A percentile compares a stretch with the other conserved stretches of the same genome.
Evolutionary conservation across 306 rosid genomes (phyloP).

Genomic region (Quercus alba): DNA sequence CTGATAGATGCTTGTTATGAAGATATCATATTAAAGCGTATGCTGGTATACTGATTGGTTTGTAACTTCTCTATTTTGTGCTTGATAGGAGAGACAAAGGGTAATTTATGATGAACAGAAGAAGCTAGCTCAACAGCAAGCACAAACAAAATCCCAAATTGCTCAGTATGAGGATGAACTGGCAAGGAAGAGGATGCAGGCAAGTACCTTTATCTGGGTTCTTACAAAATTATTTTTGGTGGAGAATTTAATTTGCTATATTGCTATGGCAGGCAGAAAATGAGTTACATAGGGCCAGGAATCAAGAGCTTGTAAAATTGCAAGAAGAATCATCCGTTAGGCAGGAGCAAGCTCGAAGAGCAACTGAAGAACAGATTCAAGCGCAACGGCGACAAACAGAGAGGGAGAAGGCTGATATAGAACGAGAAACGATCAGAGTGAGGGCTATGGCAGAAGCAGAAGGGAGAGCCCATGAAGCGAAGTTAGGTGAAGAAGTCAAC

Average conservation of each 20-base stretch:
- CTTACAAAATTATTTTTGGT: not conserved
- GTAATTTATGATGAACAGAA: slow-evolving; percentile 90
- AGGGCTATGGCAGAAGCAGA: slow-evolving; percentile 95
- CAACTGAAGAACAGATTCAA: slow-evolving; percentile 94
- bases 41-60: not conserved
- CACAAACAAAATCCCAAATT: slow-evolving; percentile 88
- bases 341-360: slow-evolving; percentile 89
- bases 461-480: slow-evolving; percentile 89
- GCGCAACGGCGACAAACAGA: slow-evolving; percentile 87
- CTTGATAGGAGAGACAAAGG: slow-evolving; percentile 81
- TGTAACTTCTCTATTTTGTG: not conserved
- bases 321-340: slow-evolving; percentile 95
- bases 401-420: slow-evolving; percentile 92
- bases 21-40: not conserved
- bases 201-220: slow-evolving; percentile 6
- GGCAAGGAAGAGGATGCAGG: slow-evolving; percentile 96
- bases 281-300: slow-evolving; percentile 80
- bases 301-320: slow-evolving; percentile 86
- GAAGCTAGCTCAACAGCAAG: slow-evolving; percentile 90
- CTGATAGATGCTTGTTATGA: not conserved
- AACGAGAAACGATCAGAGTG: slow-evolving; percentile 85
- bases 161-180: slow-evolving; percentile 90
- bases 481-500: slow-evolving; percentile 86
- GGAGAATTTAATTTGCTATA: not conserved
- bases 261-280: slow-evolving; percentile 69